phyloP scores from a whole-genome alignment of 352 stramenopile genomes.

The Phytophthora boehmeriae region DNA sequence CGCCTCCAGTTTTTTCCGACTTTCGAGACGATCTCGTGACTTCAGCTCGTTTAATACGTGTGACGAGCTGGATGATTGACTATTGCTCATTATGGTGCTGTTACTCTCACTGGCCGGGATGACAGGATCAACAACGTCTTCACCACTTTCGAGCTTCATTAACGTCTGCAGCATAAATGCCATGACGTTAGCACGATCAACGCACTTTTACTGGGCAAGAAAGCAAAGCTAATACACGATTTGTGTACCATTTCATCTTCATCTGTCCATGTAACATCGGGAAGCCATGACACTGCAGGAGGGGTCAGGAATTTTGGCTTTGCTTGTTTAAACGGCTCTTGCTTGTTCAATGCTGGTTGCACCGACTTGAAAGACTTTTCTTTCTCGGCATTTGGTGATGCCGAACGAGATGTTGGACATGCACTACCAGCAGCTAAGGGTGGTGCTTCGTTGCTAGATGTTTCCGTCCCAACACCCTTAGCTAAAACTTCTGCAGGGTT shows the following conservation, averaged over 20 bases:
- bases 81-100: not conserved
- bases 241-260: conserved; percentile 54
- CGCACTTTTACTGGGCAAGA: not conserved
- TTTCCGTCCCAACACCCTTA: not conserved
- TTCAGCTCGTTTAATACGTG: conserved; percentile 23
- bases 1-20: conserved; percentile 43
- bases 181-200: not conserved
- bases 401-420: not conserved
- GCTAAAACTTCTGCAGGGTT: not conserved
- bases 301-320: conserved; percentile 5
- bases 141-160: conserved; percentile 32
- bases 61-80: not conserved
- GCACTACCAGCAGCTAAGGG: not conserved
- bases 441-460: not conserved
- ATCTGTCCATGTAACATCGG: conserved; percentile 61
- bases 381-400: not conserved
- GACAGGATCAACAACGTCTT: conserved; percentile 4
- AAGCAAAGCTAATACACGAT: not conserved
- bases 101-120: conserved; percentile 4
- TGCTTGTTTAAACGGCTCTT: not conserved
- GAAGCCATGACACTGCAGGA: conserved; percentile 29
- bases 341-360: not conserved
- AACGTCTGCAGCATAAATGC: conserved; percentile 31
- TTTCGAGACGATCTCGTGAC: conserved; percentile 43
- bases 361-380: not conserved